Evolutionary conservation across 805 yeast species (phyloP).

Genomic region (Kockiozyma suomiensis): DNA sequence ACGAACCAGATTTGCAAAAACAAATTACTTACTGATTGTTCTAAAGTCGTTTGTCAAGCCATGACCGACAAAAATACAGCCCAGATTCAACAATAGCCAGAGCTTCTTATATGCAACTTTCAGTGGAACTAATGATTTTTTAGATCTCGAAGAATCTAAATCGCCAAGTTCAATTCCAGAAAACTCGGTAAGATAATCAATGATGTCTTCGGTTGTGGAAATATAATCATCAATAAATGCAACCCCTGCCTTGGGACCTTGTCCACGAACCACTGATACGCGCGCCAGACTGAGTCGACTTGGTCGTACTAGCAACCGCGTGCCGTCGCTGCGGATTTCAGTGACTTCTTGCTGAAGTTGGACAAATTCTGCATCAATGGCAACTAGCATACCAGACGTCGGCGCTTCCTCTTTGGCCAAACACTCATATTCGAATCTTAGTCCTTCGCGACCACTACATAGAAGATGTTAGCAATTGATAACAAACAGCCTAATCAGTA

Average conservation of each 20-base stretch:
- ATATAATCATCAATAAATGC: slow-evolving; percentile 95
- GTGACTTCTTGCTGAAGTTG: slow-evolving; percentile 73
- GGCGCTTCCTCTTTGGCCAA: slow-evolving; percentile 74
- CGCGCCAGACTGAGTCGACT: slow-evolving; percentile 79
- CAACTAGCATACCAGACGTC: slow-evolving; percentile 71
- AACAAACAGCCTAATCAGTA: neutral
- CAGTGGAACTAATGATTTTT: slow-evolving; percentile 70
- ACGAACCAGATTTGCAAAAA: neutral
- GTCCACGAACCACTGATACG: slow-evolving; percentile 74
- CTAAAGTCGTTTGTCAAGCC: slow-evolving; percentile 90
- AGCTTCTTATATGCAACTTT: slow-evolving; percentile 77
- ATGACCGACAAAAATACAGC: slow-evolving; percentile 93
- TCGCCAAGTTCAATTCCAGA: slow-evolving; percentile 97
- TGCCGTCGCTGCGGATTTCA: slow-evolving; percentile 76
- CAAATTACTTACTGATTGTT: slow-evolving; percentile 57
- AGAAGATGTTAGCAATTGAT: slow-evolving; percentile 46
- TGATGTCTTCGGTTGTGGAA: slow-evolving; percentile 63
- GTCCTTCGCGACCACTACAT: slow-evolving; percentile 57
- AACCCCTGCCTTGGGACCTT: slow-evolving; percentile 64
- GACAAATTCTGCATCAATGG: slow-evolving; percentile 97
- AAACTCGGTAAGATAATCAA: slow-evolving; percentile 83
- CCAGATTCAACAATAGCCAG: slow-evolving; percentile 86
- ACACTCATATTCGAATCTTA: slow-evolving; percentile 65
- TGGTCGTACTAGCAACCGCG: slow-evolving; percentile 70
- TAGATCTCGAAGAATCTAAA: slow-evolving; percentile 67